These are phyloP conservation scores for Diaporthe sp. DNA, from an alignment of 2,329 filamentous ascomycete species.

Conservation along the genomic window DNA sequence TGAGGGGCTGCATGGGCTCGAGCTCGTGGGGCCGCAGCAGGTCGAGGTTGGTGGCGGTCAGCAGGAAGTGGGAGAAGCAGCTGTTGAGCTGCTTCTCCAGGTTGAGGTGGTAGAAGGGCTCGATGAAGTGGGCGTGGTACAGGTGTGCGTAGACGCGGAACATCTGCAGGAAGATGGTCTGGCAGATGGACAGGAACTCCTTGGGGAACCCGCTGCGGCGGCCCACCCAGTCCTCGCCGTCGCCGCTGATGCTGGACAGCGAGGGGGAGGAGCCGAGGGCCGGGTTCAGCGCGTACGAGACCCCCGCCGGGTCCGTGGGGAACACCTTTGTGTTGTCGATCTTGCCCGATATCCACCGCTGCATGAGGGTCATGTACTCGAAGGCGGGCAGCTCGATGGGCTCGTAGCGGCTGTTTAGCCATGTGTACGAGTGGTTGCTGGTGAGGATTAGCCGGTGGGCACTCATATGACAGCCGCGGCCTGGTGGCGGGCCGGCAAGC, in stretches of 20 bases:
- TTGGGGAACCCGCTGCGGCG: constrained; percentile 85
- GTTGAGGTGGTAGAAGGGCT: constrained; percentile 80
- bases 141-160: constrained; percentile 92
- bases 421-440: constrained; percentile 84
- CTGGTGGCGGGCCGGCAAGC: background rate
- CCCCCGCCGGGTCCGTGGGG: constrained; percentile 77
- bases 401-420: constrained; percentile 82
- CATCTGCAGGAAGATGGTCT: constrained; percentile 88
- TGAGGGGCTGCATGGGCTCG: constrained; percentile 86
- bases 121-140: constrained; percentile 86
- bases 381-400: constrained; percentile 85
- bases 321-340: constrained; percentile 84
- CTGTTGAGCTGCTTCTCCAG: constrained; percentile 78
- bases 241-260: constrained; percentile 57
- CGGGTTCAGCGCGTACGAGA: constrained; percentile 67
- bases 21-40: constrained; percentile 82
- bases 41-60: constrained; percentile 76
- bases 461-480: constrained; percentile 37
- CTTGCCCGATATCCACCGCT: constrained; percentile 89
- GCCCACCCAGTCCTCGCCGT: constrained; percentile 76
- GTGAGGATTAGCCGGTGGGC: background rate
- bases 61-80: constrained; percentile 79
- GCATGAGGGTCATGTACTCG: constrained; percentile 87
- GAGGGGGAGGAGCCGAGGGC: constrained; percentile 58
- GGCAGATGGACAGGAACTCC: constrained; percentile 83